These are phyloP conservation scores for Trypanosoma platydactyli DNA, from an alignment of 208 protist genomes.

Conservation along the genomic window DNA sequence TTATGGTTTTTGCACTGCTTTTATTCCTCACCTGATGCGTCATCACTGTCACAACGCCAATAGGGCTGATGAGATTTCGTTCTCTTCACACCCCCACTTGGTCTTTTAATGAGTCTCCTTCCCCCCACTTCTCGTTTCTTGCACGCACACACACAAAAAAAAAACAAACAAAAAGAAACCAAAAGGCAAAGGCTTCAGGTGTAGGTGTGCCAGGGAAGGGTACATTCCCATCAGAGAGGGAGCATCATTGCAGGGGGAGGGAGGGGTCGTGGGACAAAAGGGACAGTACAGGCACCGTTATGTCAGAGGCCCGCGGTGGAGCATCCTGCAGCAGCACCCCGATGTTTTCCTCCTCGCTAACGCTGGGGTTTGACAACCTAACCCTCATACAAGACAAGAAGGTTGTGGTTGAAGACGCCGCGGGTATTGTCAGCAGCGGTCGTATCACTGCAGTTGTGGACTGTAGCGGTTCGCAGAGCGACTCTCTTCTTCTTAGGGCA, in stretches of 20 bases:
- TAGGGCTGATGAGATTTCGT: too few relatives aligned
- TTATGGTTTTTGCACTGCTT: slow-evolving; percentile 1
- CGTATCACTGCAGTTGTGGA: slow-evolving; percentile 67
- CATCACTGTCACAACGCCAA: background rate
- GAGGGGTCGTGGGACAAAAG: background rate
- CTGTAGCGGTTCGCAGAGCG: slow-evolving; percentile 47
- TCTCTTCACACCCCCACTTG: too few relatives aligned
- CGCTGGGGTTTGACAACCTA: slow-evolving; percentile 47
- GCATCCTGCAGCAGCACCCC: too few relatives aligned
- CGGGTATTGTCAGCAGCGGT: slow-evolving; percentile 46
- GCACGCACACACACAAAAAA: too few relatives aligned
- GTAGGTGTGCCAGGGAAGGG: too few relatives aligned
- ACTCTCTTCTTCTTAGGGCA: slow-evolving; percentile 40
- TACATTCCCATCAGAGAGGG: too few relatives aligned
- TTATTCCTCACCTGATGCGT: background rate
- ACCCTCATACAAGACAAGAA: slow-evolving; percentile 28
- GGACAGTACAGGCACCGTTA: background rate
- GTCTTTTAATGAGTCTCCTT: too few relatives aligned
- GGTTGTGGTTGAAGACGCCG: slow-evolving; percentile 41
- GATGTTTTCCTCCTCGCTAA: slow-evolving; percentile 16
- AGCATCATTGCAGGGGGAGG: too few relatives aligned
- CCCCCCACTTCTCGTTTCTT: too few relatives aligned
- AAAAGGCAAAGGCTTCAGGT: too few relatives aligned
- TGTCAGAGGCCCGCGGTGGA: too few relatives aligned
- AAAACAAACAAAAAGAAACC: too few relatives aligned